Percentiles rank a stretch among this genome's conserved stretches.
Evolutionary conservation across 1,284 basidiomycete species (phyloP).

Genomic region (Leccinum solheimii): DNA sequence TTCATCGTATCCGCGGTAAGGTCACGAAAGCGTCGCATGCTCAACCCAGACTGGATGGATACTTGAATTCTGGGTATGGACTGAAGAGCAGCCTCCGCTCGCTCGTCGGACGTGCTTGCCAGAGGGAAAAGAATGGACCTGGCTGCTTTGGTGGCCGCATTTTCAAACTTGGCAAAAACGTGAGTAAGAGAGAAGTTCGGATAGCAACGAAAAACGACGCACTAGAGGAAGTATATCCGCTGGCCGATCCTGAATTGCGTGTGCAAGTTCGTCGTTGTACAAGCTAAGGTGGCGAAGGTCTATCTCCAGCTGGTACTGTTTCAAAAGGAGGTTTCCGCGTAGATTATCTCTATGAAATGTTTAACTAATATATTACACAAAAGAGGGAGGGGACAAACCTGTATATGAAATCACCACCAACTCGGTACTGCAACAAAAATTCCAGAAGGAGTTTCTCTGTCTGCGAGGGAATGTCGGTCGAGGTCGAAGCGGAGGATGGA

Average conservation of each 20-base stretch:
- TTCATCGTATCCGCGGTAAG: conserved; percentile 93
- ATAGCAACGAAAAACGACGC: conserved; percentile 19
- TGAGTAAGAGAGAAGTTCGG: background rate
- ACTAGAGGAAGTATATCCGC: conserved; percentile 90
- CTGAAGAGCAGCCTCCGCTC: conserved; percentile 56
- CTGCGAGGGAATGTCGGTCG: conserved; percentile 73
- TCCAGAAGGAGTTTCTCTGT: conserved; percentile 80
- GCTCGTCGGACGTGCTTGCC: conserved; percentile 49
- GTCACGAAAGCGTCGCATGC: conserved; percentile 93
- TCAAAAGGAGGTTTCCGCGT: conserved; percentile 85
- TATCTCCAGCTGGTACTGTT: conserved; percentile 91
- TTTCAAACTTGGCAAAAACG: conserved; percentile 70
- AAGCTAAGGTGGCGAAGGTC: conserved; percentile 89
- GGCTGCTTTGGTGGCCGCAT: conserved; percentile 81
- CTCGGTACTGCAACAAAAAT: conserved; percentile 84
- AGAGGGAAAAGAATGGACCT: conserved; percentile 79
- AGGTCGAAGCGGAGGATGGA: conserved; percentile 46
- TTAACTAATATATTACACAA: conserved; percentile 2
- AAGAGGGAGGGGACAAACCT: conserved; percentile 44
- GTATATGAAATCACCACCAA: conserved; percentile 89
- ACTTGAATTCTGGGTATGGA: conserved; percentile 88
- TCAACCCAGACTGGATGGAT: conserved; percentile 84
- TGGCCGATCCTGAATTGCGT: conserved; percentile 86
- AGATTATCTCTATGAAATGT: conserved; percentile 74
- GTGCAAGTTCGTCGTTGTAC: conserved; percentile 93